Evolutionary conservation across 208 protist genomes (phyloP).

Genomic region (Phytomonas serpens): DNA sequence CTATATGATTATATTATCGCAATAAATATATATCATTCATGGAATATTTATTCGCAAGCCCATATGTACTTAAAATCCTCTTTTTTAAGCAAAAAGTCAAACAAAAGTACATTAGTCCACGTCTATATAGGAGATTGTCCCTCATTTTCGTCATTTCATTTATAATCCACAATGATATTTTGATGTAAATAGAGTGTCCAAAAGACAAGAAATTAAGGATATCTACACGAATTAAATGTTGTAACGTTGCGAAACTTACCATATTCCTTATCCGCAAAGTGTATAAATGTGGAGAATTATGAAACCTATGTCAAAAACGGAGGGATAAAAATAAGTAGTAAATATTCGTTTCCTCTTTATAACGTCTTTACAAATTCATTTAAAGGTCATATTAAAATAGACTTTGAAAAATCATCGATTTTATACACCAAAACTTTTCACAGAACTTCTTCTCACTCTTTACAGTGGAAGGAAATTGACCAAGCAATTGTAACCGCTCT

Average conservation of each 20-base stretch:
- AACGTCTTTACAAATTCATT: background rate
- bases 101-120: background rate
- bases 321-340: constrained; percentile 9
- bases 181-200: constrained; percentile 7
- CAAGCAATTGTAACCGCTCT: background rate
- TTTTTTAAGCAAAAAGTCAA: background rate
- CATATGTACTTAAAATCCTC: background rate
- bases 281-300: background rate
- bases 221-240: background rate
- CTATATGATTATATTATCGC: background rate
- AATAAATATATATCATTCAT: background rate
- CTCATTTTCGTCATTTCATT: background rate
- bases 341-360: background rate
- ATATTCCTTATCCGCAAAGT: background rate
- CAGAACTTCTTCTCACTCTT: background rate
- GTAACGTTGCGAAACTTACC: background rate
- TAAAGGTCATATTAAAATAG: background rate
- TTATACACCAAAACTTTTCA: constrained; percentile 3
- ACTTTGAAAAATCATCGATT: background rate
- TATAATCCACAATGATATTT: background rate
- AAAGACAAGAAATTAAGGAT: constrained; percentile 8
- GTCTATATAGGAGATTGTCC: background rate
- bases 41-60: background rate
- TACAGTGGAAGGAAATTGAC: background rate
- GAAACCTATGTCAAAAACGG: background rate